Conservation (phyloP, 441 rosid genomes). For the Flueggea neowawraea region DNA sequence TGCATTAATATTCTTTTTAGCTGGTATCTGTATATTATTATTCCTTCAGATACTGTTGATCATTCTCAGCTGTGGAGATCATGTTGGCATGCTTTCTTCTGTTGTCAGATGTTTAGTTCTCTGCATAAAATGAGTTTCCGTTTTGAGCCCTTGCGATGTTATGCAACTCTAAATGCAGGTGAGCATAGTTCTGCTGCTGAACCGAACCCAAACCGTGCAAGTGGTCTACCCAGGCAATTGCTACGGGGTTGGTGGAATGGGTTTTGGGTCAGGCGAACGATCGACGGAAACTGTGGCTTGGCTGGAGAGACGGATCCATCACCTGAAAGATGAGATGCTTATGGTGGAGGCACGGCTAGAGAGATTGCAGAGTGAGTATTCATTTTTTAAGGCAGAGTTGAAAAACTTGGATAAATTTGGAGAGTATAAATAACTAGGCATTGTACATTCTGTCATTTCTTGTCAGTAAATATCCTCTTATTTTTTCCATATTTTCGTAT, state of each 20-base stretch:
- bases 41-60: no score
- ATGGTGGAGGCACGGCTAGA: constrained; percentile 75
- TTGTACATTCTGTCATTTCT: constrained; percentile 3
- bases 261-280: constrained; percentile 24
- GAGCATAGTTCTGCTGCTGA: constrained; percentile 64
- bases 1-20: no score
- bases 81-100: no score
- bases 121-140: not conserved
- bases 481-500: not conserved
- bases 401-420: constrained; percentile 39
- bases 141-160: not conserved
- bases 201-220: constrained; percentile 47
- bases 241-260: constrained; percentile 25
- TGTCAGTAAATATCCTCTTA: not conserved
- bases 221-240: constrained; percentile 30
- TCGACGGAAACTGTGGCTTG: constrained; percentile 47
- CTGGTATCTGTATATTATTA: no score
- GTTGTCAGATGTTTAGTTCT: no score
- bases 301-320: constrained; percentile 74
- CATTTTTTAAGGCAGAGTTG: constrained; percentile 53
- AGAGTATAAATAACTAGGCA: constrained; percentile 18
- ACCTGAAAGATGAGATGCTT: constrained; percentile 74
- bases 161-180: constrained; percentile 29
- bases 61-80: no score
- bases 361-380: constrained; percentile 68